phyloP scores from a whole-genome alignment of 192 early-diverging fungal species.

The Linnemannia schmuckeri region DNA sequence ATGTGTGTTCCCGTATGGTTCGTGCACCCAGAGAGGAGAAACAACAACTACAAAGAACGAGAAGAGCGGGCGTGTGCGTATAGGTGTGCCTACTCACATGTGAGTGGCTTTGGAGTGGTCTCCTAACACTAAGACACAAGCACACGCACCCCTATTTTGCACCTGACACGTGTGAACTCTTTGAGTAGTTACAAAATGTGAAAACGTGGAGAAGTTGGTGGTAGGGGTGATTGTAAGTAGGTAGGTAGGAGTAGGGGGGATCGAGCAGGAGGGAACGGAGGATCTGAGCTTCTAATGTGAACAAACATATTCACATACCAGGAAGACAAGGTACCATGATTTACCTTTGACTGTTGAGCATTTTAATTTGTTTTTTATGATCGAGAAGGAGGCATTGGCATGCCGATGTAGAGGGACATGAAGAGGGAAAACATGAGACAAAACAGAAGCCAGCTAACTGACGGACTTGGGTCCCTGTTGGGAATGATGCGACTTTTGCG shows the following conservation, averaged over 20 bases:
- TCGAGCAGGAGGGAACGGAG: background rate
- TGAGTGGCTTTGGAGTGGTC: background rate
- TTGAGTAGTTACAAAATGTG: background rate
- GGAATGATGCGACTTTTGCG: background rate
- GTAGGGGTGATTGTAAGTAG: background rate
- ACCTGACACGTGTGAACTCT: slow-evolving; percentile 1
- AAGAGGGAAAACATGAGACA: background rate
- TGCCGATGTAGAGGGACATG: background rate
- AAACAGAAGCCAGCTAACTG: background rate
- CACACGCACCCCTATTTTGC: background rate
- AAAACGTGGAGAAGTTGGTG: background rate
- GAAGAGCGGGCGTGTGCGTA: no score
- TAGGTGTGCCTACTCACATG: background rate
- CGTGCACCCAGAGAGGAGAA: background rate
- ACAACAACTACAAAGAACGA: background rate
- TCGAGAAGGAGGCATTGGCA: background rate
- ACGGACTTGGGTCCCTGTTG: background rate
- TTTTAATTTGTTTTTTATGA: background rate
- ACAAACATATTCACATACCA: background rate
- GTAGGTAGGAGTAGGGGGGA: background rate
- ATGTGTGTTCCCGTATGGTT: background rate
- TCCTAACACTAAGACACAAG: background rate
- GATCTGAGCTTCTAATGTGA: background rate
- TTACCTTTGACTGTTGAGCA: background rate
- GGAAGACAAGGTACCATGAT: background rate